These are phyloP conservation scores for Samsoniella hepiali DNA, from an alignment of 2,329 filamentous ascomycete species.

Conservation along the genomic window DNA sequence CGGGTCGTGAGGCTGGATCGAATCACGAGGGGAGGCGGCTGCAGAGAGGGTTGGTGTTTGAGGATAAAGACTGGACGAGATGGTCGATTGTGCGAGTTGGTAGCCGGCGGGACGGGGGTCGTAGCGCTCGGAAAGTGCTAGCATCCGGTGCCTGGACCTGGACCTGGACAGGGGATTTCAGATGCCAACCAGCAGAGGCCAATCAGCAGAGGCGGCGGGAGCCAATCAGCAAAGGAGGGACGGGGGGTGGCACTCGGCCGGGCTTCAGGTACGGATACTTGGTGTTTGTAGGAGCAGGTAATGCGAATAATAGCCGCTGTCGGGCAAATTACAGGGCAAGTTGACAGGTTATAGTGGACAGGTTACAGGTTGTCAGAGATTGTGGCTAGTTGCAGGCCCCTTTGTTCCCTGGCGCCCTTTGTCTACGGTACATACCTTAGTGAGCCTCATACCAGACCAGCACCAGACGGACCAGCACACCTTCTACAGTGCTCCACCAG, in stretches of 20 bases:
- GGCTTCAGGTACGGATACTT: background rate
- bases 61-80: slow-evolving; percentile 1
- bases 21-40: background rate
- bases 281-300: too few species aligned
- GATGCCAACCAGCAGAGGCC: background rate
- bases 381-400: too few species aligned
- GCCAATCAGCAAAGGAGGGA: background rate
- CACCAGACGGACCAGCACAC: too few species aligned
- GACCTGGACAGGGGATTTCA: background rate
- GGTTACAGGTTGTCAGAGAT: background rate
- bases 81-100: background rate
- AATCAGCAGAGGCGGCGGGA: background rate
- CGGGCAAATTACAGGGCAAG: background rate
- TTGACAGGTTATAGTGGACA: background rate
- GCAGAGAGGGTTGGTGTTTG: background rate
- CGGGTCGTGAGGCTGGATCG: slow-evolving; percentile 12
- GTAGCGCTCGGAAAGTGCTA: slow-evolving; percentile 4
- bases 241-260: background rate
- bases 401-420: too few species aligned
- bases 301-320: too few species aligned
- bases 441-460: background rate
- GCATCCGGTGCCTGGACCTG: slow-evolving; percentile 2
- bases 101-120: background rate
- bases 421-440: background rate
- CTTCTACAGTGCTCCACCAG: background rate